These are phyloP conservation scores for Cucurbita ficifolia DNA, from an alignment of 306 rosid genomes.

Conservation along the genomic window DNA sequence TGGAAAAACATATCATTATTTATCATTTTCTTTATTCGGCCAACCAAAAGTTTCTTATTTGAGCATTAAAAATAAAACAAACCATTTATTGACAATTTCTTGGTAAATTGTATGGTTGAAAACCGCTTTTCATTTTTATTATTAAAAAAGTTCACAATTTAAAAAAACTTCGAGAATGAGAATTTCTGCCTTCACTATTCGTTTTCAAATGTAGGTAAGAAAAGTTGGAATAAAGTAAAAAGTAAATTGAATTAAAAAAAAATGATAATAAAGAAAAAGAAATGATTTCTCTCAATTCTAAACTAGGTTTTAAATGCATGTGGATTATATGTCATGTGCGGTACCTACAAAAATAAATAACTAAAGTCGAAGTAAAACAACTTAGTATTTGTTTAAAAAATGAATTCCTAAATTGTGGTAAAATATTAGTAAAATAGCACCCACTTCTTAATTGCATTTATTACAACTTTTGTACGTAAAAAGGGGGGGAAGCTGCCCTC, in stretches of 20 bases:
- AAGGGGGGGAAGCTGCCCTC: too few species aligned
- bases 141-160: not conserved
- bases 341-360: not conserved
- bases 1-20: not conserved
- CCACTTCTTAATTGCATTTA: too few species aligned
- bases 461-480: too few species aligned
- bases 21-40: not conserved
- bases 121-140: not conserved
- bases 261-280: not conserved
- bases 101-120: not conserved
- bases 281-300: not conserved
- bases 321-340: constrained; percentile 3
- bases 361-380: too few species aligned
- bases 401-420: too few species aligned
- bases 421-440: not conserved
- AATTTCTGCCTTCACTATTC: not conserved
- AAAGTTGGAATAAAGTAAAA: not conserved
- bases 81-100: not conserved
- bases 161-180: not conserved
- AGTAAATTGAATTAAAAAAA: not conserved
- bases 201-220: not conserved
- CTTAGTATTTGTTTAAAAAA: too few species aligned
- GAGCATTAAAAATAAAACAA: not conserved
- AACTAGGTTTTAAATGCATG: not conserved
- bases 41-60: not conserved